Conservation (phyloP, 1,139 yeast genomes). For the Yamadazyma epiphylla region DNA sequence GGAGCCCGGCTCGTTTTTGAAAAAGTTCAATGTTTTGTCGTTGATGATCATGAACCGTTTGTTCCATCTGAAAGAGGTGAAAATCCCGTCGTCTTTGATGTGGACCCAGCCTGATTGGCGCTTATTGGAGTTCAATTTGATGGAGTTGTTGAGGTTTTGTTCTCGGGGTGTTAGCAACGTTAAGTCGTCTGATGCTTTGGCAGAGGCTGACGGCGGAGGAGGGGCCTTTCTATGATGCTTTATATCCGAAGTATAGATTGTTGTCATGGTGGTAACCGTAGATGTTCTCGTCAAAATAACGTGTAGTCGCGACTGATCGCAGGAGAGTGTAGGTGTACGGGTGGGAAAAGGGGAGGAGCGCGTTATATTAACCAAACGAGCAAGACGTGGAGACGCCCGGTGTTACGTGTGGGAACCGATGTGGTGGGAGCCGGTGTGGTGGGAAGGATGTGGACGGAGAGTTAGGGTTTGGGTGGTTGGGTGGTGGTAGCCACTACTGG, state of each 20-base stretch:
- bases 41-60: constrained; percentile 75
- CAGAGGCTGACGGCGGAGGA: constrained; percentile 29
- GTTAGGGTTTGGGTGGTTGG: too few species aligned
- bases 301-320: not conserved
- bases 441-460: not conserved
- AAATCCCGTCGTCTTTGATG: constrained; percentile 84
- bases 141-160: constrained; percentile 5
- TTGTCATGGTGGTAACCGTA: constrained; percentile 35
- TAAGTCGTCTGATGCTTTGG: not conserved
- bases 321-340: not conserved
- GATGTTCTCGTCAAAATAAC: not conserved
- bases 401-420: not conserved
- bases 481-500: too few species aligned
- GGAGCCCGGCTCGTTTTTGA: constrained; percentile 55
- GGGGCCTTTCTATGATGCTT: constrained; percentile 46
- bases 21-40: constrained; percentile 72
- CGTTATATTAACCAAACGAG: not conserved
- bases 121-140: constrained; percentile 26
- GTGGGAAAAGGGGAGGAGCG: not conserved
- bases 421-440: not conserved
- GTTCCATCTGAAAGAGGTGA: constrained; percentile 85
- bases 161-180: constrained; percentile 1
- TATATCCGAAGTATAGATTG: constrained; percentile 45
- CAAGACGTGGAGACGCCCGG: not conserved
- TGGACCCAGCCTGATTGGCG: constrained; percentile 77